phyloP scores from a whole-genome alignment of 2,329 filamentous ascomycete species.

The Blastomyces gilchristii region DNA sequence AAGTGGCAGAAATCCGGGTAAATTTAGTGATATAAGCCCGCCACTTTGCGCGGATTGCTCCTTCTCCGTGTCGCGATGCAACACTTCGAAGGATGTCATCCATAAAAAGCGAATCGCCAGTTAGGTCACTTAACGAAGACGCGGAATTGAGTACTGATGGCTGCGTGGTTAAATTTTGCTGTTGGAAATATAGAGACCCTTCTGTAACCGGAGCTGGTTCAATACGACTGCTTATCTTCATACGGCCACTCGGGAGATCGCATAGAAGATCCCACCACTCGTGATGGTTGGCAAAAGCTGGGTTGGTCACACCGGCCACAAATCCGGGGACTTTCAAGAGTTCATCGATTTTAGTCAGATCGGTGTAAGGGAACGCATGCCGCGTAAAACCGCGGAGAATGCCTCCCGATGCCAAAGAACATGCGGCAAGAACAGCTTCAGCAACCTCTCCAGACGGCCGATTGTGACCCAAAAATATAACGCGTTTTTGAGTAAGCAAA shows the following conservation, averaged over 20 bases:
- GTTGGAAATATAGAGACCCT: slow-evolving; percentile 76
- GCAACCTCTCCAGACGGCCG: slow-evolving; percentile 92
- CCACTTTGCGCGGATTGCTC: slow-evolving; percentile 85
- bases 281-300: slow-evolving; percentile 84
- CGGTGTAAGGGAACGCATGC: slow-evolving; percentile 95
- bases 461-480: slow-evolving; percentile 93
- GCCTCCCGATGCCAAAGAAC: slow-evolving; percentile 83
- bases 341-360: slow-evolving; percentile 95
- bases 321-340: slow-evolving; percentile 92
- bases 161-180: slow-evolving; percentile 42
- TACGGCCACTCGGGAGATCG: slow-evolving; percentile 79
- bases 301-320: slow-evolving; percentile 95
- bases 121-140: slow-evolving; percentile 50
- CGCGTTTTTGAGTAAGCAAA: slow-evolving; percentile 86
- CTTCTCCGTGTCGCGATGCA: slow-evolving; percentile 74
- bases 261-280: slow-evolving; percentile 99
- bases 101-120: slow-evolving; percentile 84
- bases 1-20: slow-evolving; percentile 80
- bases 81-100: slow-evolving; percentile 74
- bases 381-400: slow-evolving; percentile 88
- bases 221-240: slow-evolving; percentile 87
- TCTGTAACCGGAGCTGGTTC: slow-evolving; percentile 74
- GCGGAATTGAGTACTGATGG: slow-evolving; percentile 17
- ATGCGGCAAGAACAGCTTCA: slow-evolving; percentile 95
- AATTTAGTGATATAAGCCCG: slow-evolving; percentile 91